Percentiles rank a stretch among this genome's conserved stretches.
Evolutionary conservation across 805 yeast species (phyloP).

Genomic region (Scheffersomyces spartinae): DNA sequence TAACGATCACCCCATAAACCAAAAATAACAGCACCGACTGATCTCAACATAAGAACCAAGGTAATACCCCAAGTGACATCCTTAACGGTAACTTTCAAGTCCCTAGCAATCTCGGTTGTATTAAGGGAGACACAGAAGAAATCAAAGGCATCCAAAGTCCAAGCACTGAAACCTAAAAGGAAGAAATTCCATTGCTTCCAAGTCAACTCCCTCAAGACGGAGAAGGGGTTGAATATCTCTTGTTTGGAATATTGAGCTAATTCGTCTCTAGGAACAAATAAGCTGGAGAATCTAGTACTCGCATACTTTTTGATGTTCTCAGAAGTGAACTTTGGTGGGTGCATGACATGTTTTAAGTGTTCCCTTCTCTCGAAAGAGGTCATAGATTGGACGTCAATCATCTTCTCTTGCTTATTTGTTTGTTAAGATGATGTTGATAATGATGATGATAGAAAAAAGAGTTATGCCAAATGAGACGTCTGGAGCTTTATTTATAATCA

Average conservation of each 20-base stretch:
- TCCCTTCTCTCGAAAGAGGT: no score
- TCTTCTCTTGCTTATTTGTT: no score
- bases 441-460: no score
- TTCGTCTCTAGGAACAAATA: slow-evolving; percentile 36
- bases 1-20: slow-evolving; percentile 49
- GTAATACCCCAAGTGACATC: slow-evolving; percentile 59
- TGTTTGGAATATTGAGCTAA: slow-evolving; percentile 20
- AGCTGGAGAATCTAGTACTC: slow-evolving; percentile 35
- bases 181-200: slow-evolving; percentile 48
- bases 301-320: slow-evolving; percentile 23
- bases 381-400: no score
- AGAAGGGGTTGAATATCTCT: slow-evolving; percentile 50
- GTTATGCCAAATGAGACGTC: no score
- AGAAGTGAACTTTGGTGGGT: slow-evolving; percentile 19
- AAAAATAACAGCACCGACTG: slow-evolving; percentile 54
- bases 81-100: slow-evolving; percentile 32
- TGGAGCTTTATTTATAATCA: no score
- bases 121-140: slow-evolving; percentile 48
- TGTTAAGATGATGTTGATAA: no score
- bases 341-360: no score
- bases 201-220: slow-evolving; percentile 37
- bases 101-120: slow-evolving; percentile 33
- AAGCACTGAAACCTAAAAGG: slow-evolving; percentile 39
- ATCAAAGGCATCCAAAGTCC: slow-evolving; percentile 62
- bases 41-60: slow-evolving; percentile 54